Base-by-base conservation (phyloP, 495 filamentous ascomycete species). In the Xylaria flabelliformis region DNA sequence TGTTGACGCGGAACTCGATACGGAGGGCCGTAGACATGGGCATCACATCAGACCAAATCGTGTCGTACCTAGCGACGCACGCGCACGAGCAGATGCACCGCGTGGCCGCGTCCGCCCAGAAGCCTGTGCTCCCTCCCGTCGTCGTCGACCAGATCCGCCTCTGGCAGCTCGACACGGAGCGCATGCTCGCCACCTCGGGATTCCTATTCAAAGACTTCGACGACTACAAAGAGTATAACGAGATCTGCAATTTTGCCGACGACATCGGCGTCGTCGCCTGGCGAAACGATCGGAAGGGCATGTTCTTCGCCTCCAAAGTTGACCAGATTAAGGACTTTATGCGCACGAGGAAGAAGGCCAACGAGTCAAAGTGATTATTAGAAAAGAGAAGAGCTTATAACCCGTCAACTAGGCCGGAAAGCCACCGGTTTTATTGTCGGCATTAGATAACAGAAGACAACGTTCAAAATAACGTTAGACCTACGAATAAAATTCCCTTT, bases 101-200 rank as follows among this genome's bases (percentile, higher is more conserved):
- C 72, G 84, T 88, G 69, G 84, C 84, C 6, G 86, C 87, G 21
- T 80, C 82, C 3, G 80, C 79, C 64, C 83, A 88, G 10, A 83
- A 86, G 21, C 90, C 92, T 19, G 84, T 97, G 9, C 85, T 98
- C 1, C 96, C 97, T 2, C 94, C 96, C 3, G 98, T 97, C 0
- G 97, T 99, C 34, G 93, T 98, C 53, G 96, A 99, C 84, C 96
- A 99, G 83, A 98, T 99, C 72, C 87, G 95, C 7, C 88, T 99
- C 12, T 99, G 96, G 96, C 96, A 99, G 83, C 91, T 97, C 64
- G 97, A 99, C 79, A 92, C 94, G 41, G 97, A 99, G 79, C 88
- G 96, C 64, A 95, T 98, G 85, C 91, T 91, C 78, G 87, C 91
- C 6, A 94, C 90, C 13, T 80, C 86, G 6, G 96, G 96, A 3